These are phyloP conservation scores for Xerocomellus chrysenteron DNA, from an alignment of 768 basidiomycete species.

Conservation along the genomic window DNA sequence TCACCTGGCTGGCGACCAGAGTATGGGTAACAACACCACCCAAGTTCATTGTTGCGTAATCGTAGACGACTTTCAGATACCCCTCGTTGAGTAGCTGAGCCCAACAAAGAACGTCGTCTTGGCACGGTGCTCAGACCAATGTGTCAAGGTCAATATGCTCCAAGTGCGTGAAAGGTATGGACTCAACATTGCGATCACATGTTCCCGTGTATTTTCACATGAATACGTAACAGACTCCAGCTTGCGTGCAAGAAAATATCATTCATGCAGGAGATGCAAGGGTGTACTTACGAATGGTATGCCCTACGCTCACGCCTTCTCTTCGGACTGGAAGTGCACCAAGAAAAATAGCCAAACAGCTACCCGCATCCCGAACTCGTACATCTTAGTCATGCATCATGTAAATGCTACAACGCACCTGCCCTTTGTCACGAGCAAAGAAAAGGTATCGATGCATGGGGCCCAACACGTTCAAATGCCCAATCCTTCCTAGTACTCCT, in stretches of 20 bases:
- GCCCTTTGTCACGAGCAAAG: constrained; percentile 36
- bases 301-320: constrained; percentile 23
- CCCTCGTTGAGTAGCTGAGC: not conserved
- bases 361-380: constrained; percentile 31
- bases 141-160: constrained; percentile 24
- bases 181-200: constrained; percentile 22
- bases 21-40: not conserved
- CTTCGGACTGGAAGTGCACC: constrained; percentile 14
- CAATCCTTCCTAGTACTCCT: constrained; percentile 15
- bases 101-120: not conserved
- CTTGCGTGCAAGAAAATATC: constrained; percentile 29
- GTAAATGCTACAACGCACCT: constrained; percentile 65
- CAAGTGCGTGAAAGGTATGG: constrained; percentile 10
- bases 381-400: constrained; percentile 40
- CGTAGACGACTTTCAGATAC: not conserved
- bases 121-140: constrained; percentile 19
- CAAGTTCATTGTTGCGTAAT: not conserved
- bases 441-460: constrained; percentile 26
- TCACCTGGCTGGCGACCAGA: constrained; percentile 2
- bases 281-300: constrained; percentile 55
- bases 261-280: constrained; percentile 46
- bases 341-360: constrained; percentile 20
- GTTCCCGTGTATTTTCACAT: not conserved
- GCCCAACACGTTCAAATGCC: constrained; percentile 15
- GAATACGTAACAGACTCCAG: constrained; percentile 1